These are phyloP conservation scores for Miscanthus lutarioriparius DNA, from an alignment of 176 grass and related monocot species.

Conservation along the genomic window DNA sequence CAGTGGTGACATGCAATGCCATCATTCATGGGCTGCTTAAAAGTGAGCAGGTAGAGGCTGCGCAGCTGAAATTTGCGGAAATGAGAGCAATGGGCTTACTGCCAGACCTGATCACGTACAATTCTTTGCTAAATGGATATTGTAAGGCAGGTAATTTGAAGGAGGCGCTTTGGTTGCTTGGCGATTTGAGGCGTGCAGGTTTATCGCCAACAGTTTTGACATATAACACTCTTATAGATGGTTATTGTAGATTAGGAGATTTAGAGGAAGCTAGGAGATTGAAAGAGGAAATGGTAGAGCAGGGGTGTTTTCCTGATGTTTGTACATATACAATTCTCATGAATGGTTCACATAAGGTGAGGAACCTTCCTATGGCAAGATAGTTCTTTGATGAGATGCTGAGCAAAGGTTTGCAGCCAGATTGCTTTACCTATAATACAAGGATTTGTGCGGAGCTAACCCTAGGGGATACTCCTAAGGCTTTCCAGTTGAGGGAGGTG, in stretches of 20 bases:
- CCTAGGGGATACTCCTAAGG: conserved; percentile 42
- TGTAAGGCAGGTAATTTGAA: conserved; percentile 54
- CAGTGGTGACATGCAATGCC: conserved; percentile 49
- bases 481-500: conserved; percentile 60
- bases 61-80: conserved; percentile 53
- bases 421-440: conserved; percentile 68
- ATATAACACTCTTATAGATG: conserved; percentile 75
- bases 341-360: conserved; percentile 60
- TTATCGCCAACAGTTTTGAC: conserved; percentile 50
- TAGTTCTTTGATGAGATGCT: conserved; percentile 72
- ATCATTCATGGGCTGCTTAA: conserved; percentile 61
- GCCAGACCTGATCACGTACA: conserved; percentile 58
- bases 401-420: conserved; percentile 44
- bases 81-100: conserved; percentile 54
- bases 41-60: conserved; percentile 37
- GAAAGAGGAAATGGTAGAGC: conserved; percentile 57
- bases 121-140: conserved; percentile 57
- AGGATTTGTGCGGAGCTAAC: conserved; percentile 46
- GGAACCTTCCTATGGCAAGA: conserved; percentile 49
- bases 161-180: conserved; percentile 51
- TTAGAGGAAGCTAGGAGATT: conserved; percentile 51
- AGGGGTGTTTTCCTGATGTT: conserved; percentile 47
- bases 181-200: conserved; percentile 42
- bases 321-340: conserved; percentile 77
- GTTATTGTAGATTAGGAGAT: conserved; percentile 53